These are phyloP conservation scores for Spergularia bocconei DNA, from an alignment of 148 eudicot species.

Conservation along the genomic window DNA sequence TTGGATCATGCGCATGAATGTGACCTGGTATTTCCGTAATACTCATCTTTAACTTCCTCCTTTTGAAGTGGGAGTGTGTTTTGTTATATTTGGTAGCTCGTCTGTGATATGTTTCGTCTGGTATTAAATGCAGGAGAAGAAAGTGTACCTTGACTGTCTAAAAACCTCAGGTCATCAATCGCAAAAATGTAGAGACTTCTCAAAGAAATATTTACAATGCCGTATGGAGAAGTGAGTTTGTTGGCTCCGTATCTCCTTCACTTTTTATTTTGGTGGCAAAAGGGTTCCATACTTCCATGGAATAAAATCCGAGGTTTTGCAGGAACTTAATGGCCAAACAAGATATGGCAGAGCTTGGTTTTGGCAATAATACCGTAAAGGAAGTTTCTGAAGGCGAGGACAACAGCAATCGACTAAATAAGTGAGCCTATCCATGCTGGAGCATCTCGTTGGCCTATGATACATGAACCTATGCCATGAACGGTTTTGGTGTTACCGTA, in stretches of 20 bases:
- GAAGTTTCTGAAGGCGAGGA: constrained; percentile 37
- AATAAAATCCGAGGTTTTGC: constrained; percentile 26
- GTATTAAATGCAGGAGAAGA: constrained; percentile 60
- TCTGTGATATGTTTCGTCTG: constrained; percentile 8
- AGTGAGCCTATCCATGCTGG: constrained; percentile 2
- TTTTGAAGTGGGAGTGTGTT: neutral
- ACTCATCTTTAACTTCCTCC: neutral
- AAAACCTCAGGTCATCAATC: constrained; percentile 75
- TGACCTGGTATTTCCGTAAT: constrained; percentile 55
- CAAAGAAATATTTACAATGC: constrained; percentile 83
- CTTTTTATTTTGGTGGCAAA: neutral
- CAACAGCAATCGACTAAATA: constrained; percentile 22
- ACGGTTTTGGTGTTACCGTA: neutral
- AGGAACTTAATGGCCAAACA: constrained; percentile 98
- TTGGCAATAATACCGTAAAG: constrained; percentile 37
- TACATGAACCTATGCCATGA: neutral
- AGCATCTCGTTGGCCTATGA: neutral
- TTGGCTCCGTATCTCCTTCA: neutral
- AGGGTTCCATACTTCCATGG: neutral
- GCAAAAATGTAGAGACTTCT: constrained; percentile 68
- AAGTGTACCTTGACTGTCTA: constrained; percentile 71
- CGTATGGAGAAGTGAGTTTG: constrained; percentile 85
- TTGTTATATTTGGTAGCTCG: neutral
- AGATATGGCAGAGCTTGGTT: constrained; percentile 93
- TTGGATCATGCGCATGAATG: constrained; percentile 93